phyloP scores from a whole-genome alignment of 345 rosid genomes.

The Euphorbia peplus region DNA sequence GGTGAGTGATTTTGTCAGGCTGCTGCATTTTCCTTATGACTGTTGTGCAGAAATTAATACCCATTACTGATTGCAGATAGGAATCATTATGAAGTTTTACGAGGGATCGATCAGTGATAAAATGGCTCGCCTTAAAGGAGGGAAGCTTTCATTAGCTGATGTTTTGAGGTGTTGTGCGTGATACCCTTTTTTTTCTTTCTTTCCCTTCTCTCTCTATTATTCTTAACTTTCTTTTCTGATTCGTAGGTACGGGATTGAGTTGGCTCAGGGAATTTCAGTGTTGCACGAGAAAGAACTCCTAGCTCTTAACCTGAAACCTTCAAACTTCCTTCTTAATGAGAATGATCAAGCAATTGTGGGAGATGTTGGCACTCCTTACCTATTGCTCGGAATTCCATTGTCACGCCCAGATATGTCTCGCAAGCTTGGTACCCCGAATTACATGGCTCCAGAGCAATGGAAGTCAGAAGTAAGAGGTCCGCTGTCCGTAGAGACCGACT shows the following conservation, averaged over 20 bases:
- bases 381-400: conserved; percentile 64
- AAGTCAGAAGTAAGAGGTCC: conserved; percentile 87
- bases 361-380: conserved; percentile 74
- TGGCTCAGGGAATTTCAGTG: conserved; percentile 64
- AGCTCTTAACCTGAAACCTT: conserved; percentile 77
- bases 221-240: conserved; percentile 1
- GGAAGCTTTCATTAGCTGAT: conserved; percentile 61
- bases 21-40: background rate
- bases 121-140: conserved; percentile 76
- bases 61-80: conserved; percentile 39
- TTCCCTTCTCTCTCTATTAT: background rate
- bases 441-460: conserved; percentile 99
- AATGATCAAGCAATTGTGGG: conserved; percentile 67
- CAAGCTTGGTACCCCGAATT: conserved; percentile 84
- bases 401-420: conserved; percentile 58
- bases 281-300: conserved; percentile 67
- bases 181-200: background rate
- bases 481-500: conserved; percentile 77
- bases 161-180: conserved; percentile 55
- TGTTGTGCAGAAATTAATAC: conserved; percentile 10
- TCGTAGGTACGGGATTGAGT: conserved; percentile 65
- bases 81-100: conserved; percentile 78
- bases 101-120: conserved; percentile 88
- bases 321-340: conserved; percentile 68
- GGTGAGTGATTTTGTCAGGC: conserved; percentile 35